phyloP scores from a whole-genome alignment of 345 rosid species.

The Melastoma malabathricum region DNA sequence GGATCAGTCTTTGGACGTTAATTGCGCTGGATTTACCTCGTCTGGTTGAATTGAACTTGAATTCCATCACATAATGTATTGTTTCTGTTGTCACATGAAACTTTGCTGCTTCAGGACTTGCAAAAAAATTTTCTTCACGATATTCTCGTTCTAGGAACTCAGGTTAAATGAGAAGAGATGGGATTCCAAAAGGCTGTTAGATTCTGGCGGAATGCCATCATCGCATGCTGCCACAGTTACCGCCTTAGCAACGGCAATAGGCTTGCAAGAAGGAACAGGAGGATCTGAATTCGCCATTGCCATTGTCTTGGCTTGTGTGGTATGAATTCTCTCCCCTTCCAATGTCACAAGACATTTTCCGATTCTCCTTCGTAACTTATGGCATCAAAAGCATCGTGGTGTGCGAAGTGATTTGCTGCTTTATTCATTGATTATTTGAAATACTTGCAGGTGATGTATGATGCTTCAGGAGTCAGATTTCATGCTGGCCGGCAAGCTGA shows the following conservation, averaged over 20 bases:
- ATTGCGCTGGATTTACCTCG: no score
- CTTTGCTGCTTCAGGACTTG: no score
- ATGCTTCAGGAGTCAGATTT: conserved; percentile 88
- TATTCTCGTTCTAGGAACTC: conserved; percentile 45
- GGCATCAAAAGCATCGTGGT: background rate
- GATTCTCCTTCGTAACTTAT: background rate
- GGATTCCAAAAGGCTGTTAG: conserved; percentile 80
- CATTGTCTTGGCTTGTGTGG: conserved; percentile 73
- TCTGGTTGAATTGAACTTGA: no score
- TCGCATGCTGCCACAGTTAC: conserved; percentile 93
- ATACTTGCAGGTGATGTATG: conserved; percentile 76
- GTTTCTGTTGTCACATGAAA: no score
- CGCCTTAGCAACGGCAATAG: conserved; percentile 77
- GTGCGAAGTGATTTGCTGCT: no score
- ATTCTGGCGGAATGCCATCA: conserved; percentile 97
- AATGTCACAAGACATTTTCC: background rate
- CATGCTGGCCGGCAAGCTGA: conserved; percentile 99
- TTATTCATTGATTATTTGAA: background rate
- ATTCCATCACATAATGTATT: no score
- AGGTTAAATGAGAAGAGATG: conserved; percentile 94
- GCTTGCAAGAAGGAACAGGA: conserved; percentile 66
- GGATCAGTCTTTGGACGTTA: no score
- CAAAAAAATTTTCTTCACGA: conserved; percentile 15
- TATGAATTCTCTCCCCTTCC: conserved; percentile 18
- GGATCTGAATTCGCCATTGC: conserved; percentile 78